Conservation (phyloP, 768 basidiomycete genomes). For the Suillus hirtellus region DNA sequence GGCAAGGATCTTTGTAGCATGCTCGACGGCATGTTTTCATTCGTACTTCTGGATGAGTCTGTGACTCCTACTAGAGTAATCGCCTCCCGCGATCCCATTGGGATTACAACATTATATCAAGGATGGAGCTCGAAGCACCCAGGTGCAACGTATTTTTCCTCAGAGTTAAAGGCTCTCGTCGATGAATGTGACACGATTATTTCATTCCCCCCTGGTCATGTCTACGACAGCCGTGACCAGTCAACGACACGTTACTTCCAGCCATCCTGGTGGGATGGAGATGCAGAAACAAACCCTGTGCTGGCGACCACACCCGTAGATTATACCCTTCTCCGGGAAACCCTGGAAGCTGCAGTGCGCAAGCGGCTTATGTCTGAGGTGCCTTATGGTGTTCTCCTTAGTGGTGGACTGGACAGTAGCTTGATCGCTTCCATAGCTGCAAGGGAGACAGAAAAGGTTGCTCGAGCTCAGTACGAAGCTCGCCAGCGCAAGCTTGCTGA, state of each 20-base stretch:
- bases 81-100: constrained; percentile 95
- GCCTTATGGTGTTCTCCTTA: constrained; percentile 94
- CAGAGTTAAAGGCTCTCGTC: constrained; percentile 89
- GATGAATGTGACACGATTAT: constrained; percentile 95
- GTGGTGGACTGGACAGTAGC: constrained; percentile 94
- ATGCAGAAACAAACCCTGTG: constrained; percentile 57
- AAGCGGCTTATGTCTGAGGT: constrained; percentile 98
- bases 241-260: constrained; percentile 83
- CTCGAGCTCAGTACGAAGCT: constrained; percentile 73
- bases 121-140: constrained; percentile 87
- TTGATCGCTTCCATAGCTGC: constrained; percentile 95
- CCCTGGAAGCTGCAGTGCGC: constrained; percentile 87
- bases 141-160: constrained; percentile 87
- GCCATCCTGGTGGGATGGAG: constrained; percentile 89
- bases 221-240: constrained; percentile 84
- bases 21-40: constrained; percentile 99
- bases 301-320: constrained; percentile 66
- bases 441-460: constrained; percentile 91
- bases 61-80: constrained; percentile 87
- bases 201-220: constrained; percentile 96
- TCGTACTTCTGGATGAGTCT: constrained; percentile 93
- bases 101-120: constrained; percentile 98
- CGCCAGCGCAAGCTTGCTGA: constrained; percentile 61
- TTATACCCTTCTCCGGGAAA: constrained; percentile 69
- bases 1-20: constrained; percentile 72